Evolutionary conservation across 768 basidiomycete species (phyloP).

Genomic region (Lactarius evosmus): DNA sequence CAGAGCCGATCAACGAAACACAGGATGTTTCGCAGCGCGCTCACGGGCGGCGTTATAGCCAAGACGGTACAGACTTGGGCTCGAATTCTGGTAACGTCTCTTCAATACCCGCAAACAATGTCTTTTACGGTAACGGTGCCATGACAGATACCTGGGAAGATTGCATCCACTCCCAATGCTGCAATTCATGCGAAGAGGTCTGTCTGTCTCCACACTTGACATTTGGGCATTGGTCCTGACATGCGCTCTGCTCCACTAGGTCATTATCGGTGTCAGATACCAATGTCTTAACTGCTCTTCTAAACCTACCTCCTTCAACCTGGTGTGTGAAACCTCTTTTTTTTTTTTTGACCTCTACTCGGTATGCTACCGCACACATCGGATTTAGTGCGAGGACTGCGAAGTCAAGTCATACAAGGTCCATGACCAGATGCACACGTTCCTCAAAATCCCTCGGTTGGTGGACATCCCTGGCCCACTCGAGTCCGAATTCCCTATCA

Average conservation of each 20-base stretch:
- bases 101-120: slow-evolving; percentile 10
- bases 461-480: slow-evolving; percentile 54
- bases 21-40: slow-evolving; percentile 44
- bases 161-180: slow-evolving; percentile 17
- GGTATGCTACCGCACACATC: not conserved
- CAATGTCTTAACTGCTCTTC: slow-evolving; percentile 92
- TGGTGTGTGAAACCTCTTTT: slow-evolving; percentile 49
- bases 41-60: slow-evolving; percentile 11
- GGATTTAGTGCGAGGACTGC: slow-evolving; percentile 68
- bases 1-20: slow-evolving; percentile 78
- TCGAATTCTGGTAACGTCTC: slow-evolving; percentile 24
- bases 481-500: slow-evolving; percentile 50
- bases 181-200: slow-evolving; percentile 20
- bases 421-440: slow-evolving; percentile 85
- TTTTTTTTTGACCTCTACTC: too few relatives aligned
- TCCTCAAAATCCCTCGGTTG: slow-evolving; percentile 82
- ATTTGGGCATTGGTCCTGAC: not conserved
- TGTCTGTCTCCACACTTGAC: not conserved
- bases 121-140: not conserved
- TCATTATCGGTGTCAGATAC: slow-evolving; percentile 75
- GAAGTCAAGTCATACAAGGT: slow-evolving; percentile 72
- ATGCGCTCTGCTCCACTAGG: slow-evolving; percentile 37
- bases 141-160: not conserved
- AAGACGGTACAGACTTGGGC: slow-evolving; percentile 2
- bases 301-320: slow-evolving; percentile 60